Conservation (phyloP, 306 rosid species). For the Lagenaria siceraria region DNA sequence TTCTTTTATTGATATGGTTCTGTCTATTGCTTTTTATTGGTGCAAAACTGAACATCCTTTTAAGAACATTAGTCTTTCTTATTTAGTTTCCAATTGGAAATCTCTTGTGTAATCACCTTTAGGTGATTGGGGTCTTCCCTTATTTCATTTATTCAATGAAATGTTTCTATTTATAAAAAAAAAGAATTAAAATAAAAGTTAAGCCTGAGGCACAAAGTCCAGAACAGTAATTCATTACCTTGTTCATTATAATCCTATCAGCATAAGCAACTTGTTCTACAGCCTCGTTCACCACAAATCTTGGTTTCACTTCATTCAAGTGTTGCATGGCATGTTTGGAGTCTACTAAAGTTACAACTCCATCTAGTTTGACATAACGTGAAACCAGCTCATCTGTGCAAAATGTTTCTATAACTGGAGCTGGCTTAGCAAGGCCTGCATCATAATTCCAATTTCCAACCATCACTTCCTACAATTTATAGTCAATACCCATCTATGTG, state of each 20-base stretch:
- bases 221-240: constrained; percentile 27
- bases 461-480: neutral
- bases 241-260: constrained; percentile 76
- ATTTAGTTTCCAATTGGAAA: too few species aligned
- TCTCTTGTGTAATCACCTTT: too few species aligned
- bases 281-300: constrained; percentile 92
- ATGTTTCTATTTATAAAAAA: too few species aligned
- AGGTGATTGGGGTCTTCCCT: too few species aligned
- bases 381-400: constrained; percentile 64
- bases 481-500: neutral
- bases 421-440: constrained; percentile 87
- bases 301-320: constrained; percentile 76
- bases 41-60: too few species aligned
- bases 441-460: constrained; percentile 1
- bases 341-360: constrained; percentile 90
- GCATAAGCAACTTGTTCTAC: constrained; percentile 92
- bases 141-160: too few species aligned
- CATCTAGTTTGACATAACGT: constrained; percentile 65
- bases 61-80: too few species aligned
- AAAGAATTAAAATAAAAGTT: neutral
- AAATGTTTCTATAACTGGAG: constrained; percentile 85
- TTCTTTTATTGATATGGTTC: too few species aligned
- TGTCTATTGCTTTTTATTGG: too few species aligned
- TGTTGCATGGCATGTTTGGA: constrained; percentile 76
- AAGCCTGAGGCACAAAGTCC: neutral